phyloP scores from a whole-genome alignment of 169 alveolate species.

The Babesia caballi region DNA sequence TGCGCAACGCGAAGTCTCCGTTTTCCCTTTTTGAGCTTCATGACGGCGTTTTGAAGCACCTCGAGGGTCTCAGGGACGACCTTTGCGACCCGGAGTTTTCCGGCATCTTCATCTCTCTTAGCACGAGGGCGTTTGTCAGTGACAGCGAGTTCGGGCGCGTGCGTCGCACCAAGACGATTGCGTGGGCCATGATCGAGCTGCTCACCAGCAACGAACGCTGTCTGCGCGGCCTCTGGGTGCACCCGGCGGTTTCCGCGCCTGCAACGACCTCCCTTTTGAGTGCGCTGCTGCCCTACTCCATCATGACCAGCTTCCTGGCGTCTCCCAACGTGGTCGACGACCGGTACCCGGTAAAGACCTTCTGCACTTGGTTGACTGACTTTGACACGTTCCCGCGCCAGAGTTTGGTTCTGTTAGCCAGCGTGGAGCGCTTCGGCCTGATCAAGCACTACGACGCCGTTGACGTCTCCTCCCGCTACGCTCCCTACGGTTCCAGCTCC shows the following conservation, averaged over 20 bases:
- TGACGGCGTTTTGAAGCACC: constrained; percentile 33
- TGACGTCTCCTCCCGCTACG: background rate
- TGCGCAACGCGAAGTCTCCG: constrained; percentile 60
- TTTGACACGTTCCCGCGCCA: constrained; percentile 66
- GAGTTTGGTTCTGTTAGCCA: constrained; percentile 56
- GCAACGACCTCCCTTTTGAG: constrained; percentile 56
- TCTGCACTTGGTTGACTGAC: constrained; percentile 64
- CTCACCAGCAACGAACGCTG: constrained; percentile 68
- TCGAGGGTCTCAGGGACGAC: constrained; percentile 40
- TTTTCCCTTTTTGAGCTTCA: constrained; percentile 48
- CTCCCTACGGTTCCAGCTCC: background rate
- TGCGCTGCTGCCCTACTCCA: constrained; percentile 66
- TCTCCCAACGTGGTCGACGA: constrained; percentile 34
- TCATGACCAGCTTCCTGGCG: constrained; percentile 47
- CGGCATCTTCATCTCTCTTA: constrained; percentile 62
- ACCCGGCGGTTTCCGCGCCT: constrained; percentile 63
- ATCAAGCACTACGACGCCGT: constrained; percentile 57
- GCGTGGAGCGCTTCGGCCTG: constrained; percentile 62
- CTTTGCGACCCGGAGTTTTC: constrained; percentile 67
- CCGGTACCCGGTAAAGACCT: constrained; percentile 42
- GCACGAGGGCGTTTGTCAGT: constrained; percentile 53
- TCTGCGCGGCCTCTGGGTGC: constrained; percentile 69
- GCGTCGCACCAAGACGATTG: constrained; percentile 62
- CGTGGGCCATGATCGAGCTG: constrained; percentile 70
- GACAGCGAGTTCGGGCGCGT: constrained; percentile 64